Evolutionary conservation across 306 rosid genomes (phyloP), one percentile per base, ranked within the genome.

Genomic region (Sicyos baderoa): DNA sequence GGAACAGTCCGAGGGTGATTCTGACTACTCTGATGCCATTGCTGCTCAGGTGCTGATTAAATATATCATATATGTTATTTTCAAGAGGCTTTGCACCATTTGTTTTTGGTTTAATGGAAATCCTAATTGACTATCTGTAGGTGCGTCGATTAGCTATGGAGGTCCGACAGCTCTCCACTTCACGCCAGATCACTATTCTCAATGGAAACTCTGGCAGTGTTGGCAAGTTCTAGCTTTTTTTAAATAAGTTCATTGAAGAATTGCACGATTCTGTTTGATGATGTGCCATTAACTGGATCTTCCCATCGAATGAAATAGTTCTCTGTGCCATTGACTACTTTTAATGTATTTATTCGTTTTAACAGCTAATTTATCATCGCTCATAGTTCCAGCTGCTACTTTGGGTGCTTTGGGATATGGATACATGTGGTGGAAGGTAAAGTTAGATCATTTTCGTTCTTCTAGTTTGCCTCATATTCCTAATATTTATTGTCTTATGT

Each of bases 341-440:
- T 68, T 23, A 47, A 57, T 64, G 14, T 10, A 44, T 21, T 72
- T 42, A 6, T 40, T 49, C 9, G 51, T 59, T 53, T 56, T 58
- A 18, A 76, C 86, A 94, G 99, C 96, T 76, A 84, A 84, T 70
- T 9, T 86, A 56, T 55, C 96, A 37, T 85, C 96, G 16, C 88
- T 88, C 54, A 61, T 88, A 42, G 79, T 83, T 85, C 99, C 97
- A 56, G 90, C 90, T 2, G 96, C 92, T 75, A 78, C 91, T 14
- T 21, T 87, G 71, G 99, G 97, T 44, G 97, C 83, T 23, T 35
- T 85, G 79, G 96, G 99, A 68, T 94, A 94, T 63, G 95, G 92
- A 55, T 94, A 94, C 88, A 90, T 94, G 99, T 79, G 95, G 95
- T 90, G 89, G 97, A 94, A 90, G 99, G 99, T 94, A 68, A 48